These are phyloP conservation scores for Yamadazyma siamensis DNA, from an alignment of 1,139 yeast genomes.

Conservation along the genomic window DNA sequence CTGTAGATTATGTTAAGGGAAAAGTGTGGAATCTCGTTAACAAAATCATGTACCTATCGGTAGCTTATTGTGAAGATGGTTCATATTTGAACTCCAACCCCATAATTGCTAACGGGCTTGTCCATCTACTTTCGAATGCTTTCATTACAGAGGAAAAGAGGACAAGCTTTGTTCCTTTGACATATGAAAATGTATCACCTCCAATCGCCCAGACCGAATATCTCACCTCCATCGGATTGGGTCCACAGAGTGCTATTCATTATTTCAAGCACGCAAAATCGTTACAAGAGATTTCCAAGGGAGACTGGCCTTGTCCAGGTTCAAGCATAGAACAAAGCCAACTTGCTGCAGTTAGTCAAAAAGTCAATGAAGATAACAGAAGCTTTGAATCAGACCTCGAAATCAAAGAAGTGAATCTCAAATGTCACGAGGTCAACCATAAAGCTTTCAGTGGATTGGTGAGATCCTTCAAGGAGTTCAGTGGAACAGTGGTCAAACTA, in stretches of 20 bases:
- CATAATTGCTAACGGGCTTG: neutral
- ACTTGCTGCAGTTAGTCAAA: conserved; percentile 5
- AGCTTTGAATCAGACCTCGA: no score
- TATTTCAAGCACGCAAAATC: conserved; percentile 28
- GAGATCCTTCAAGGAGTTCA: no score
- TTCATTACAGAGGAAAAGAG: no score
- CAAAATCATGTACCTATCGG: conserved; percentile 18
- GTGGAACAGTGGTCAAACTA: no score
- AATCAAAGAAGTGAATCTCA: no score
- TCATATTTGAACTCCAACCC: neutral
- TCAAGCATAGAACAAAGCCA: conserved; percentile 8
- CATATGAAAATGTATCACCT: conserved; percentile 48
- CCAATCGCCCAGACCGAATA: conserved; percentile 50
- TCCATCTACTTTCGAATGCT: conserved; percentile 1
- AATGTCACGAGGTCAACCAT: no score
- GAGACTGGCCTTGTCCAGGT: conserved; percentile 20
- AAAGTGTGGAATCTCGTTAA: neutral
- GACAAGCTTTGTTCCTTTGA: conserved; percentile 29
- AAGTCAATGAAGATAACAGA: no score
- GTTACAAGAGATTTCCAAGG: conserved; percentile 16
- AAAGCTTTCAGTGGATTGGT: no score
- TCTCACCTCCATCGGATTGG: conserved; percentile 43
- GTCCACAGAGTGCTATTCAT: conserved; percentile 36
- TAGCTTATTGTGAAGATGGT: conserved; percentile 26
- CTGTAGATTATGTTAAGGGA: conserved; percentile 15